Evolutionary conservation across 192 early-diverging fungal genomes (phyloP).

Genomic region (Entomortierella chlamydospora): DNA sequence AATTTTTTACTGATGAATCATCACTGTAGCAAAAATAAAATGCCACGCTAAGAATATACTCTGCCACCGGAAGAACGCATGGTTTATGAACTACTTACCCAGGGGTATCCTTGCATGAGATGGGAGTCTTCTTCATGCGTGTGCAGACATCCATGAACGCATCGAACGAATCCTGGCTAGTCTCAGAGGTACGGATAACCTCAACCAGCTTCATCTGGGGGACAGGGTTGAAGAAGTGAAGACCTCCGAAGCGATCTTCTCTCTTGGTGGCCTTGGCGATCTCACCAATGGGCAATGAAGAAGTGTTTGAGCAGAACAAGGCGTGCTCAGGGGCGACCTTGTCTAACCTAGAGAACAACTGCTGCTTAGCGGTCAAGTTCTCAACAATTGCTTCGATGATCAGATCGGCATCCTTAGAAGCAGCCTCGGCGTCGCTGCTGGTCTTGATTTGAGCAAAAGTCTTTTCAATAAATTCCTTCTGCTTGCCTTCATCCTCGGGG

Average conservation of each 20-base stretch:
- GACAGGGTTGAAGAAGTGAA: conserved; percentile 99
- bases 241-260: conserved; percentile 77
- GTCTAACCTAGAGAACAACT: conserved; percentile 81
- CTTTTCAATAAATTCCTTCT: conserved; percentile 75
- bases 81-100: conserved; percentile 62
- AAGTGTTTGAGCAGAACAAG: conserved; percentile 94
- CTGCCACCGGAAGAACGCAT: background rate
- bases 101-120: conserved; percentile 96
- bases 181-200: conserved; percentile 81
- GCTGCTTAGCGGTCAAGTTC: conserved; percentile 89
- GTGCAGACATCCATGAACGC: conserved; percentile 75
- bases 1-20: background rate
- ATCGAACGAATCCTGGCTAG: conserved; percentile 71
- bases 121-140: conserved; percentile 87
- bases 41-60: too few relatives aligned
- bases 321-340: conserved; percentile 73
- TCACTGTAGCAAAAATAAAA: background rate
- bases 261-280: conserved; percentile 79
- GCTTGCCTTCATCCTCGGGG: conserved; percentile 73
- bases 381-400: conserved; percentile 98
- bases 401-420: conserved; percentile 76
- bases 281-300: conserved; percentile 84
- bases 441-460: conserved; percentile 73
- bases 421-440: conserved; percentile 73
- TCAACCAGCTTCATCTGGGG: conserved; percentile 98